Conservation (phyloP, 106 monocot species). For the Dendrobium nobile region DNA sequence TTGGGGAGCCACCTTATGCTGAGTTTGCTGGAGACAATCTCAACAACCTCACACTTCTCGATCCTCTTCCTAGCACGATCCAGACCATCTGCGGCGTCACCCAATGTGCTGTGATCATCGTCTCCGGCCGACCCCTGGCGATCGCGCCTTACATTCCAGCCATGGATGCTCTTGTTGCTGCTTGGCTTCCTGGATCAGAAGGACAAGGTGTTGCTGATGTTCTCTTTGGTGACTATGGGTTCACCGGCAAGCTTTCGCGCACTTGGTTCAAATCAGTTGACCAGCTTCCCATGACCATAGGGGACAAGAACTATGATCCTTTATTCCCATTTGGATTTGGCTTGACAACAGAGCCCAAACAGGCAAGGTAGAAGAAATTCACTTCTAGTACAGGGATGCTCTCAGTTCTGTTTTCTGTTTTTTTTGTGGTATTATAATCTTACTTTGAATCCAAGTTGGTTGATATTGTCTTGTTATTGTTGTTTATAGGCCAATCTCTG, state of each 20-base stretch:
- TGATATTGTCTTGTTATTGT: not conserved
- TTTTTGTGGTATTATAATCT: not conserved
- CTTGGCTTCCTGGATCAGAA: constrained; percentile 52
- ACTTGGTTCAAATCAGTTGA: constrained; percentile 17
- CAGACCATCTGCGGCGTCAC: constrained; percentile 19
- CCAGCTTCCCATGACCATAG: constrained; percentile 19
- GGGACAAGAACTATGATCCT: constrained; percentile 18
- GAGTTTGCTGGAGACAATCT: constrained; percentile 22
- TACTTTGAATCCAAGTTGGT: not conserved
- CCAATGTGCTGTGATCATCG: constrained; percentile 33
- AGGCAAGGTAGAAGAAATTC: not conserved
- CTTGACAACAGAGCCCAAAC: constrained; percentile 7
- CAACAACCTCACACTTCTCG: constrained; percentile 15
- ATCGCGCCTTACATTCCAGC: constrained; percentile 25
- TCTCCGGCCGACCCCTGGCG: constrained; percentile 42
- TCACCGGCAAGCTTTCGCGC: constrained; percentile 22
- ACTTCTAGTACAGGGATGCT: not conserved
- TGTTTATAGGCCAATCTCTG: not conserved
- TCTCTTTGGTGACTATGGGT: constrained; percentile 16
- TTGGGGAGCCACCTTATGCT: constrained; percentile 18
- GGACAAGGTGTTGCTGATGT: constrained; percentile 31
- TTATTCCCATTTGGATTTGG: constrained; percentile 20
- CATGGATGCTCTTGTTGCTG: constrained; percentile 42
- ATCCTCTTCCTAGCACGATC: constrained; percentile 21
- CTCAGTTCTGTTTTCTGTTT: not conserved